Evolutionary conservation across 108 stramenopile genomes (phyloP), one percentile per base, ranked within the genome.

Genomic region (Cyclotella kingstonii): DNA sequence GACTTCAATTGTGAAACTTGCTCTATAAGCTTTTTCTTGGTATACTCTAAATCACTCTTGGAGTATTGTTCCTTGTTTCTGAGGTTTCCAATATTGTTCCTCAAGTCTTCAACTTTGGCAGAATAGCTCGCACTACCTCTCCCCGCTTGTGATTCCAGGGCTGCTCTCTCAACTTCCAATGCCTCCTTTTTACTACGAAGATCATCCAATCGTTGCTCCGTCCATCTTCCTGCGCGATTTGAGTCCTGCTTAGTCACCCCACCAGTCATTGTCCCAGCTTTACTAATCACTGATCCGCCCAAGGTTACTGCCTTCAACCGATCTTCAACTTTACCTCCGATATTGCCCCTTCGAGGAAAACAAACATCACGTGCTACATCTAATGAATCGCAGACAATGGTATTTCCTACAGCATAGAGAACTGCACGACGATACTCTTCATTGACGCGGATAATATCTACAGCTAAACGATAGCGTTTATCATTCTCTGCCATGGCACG

Each of bases 201-300:
- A 55, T 82, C 83, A 45, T 83, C 79, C 26, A 92, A 60, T 30
- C 70, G 90, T 54, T 79, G 78, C 44, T 90, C 85, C 33, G 81
- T 81, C 88, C 84, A 91, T 28, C 88, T 76, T 21, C 86, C 87
- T 26, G 87, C 87, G 2, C 83, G 76, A 54, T 78, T 79, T 60
- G 57, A 65, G 39, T 82, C 79, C 15, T 91, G 90, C 50, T 73
- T 77, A 26, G 84, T 77, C 11, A 84, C 80, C 46, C 98, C 98
- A 5, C 98, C 98, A 5, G 96, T 99, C 95, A 99, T 99, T 46
- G 93, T 96, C 25, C 97, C 98, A 10, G 93, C 91, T 77, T 97
- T 98, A 79, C 84, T 84, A 58, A 99, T 97, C 44, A 97, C 90
- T 27, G 87, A 86, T 6, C 98, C 98, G 25, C 77, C 86, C 25